Conservation (phyloP, 73 alveolate species). For the Halteria grandinella region DNA sequence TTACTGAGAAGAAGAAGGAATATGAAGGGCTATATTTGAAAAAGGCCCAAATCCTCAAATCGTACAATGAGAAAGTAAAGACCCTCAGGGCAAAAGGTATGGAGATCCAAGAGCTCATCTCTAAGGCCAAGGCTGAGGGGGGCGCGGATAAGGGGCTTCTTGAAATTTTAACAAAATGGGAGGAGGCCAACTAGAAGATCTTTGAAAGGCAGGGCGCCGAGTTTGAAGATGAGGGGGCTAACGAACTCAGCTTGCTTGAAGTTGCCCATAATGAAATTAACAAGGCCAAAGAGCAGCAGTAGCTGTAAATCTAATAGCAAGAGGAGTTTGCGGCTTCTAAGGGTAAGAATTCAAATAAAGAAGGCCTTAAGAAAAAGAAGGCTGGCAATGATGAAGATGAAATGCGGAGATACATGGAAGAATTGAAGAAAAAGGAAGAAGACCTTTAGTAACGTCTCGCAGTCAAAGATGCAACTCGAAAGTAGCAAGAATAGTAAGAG, state of each 20-base stretch:
- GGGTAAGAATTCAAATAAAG: not conserved
- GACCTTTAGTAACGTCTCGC: not conserved
- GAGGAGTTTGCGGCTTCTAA: not conserved
- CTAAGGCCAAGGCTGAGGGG: constrained; percentile 40
- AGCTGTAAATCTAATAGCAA: no score
- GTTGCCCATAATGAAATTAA: not conserved
- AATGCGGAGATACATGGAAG: not conserved
- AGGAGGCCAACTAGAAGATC: constrained; percentile 53
- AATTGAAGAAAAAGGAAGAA: not conserved
- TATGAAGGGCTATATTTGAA: constrained; percentile 8
- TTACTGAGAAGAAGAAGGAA: constrained; percentile 49
- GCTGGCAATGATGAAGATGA: not conserved
- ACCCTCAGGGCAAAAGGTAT: constrained; percentile 30
- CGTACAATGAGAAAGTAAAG: constrained; percentile 46
- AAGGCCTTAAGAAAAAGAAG: not conserved
- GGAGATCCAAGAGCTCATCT: constrained; percentile 54
- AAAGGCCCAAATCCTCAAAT: constrained; percentile 50
- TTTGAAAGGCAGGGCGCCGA: constrained; percentile 51
- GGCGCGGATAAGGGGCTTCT: constrained; percentile 28
- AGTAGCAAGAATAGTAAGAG: not conserved
- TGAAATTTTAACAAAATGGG: constrained; percentile 53
- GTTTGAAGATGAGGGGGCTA: constrained; percentile 8
- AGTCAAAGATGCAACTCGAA: not conserved
- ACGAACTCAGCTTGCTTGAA: not conserved
- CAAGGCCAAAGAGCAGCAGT: constrained; percentile 18